phyloP scores from a whole-genome alignment of 371 early-diverging fungal species.

The Gilbertella persicaria region DNA sequence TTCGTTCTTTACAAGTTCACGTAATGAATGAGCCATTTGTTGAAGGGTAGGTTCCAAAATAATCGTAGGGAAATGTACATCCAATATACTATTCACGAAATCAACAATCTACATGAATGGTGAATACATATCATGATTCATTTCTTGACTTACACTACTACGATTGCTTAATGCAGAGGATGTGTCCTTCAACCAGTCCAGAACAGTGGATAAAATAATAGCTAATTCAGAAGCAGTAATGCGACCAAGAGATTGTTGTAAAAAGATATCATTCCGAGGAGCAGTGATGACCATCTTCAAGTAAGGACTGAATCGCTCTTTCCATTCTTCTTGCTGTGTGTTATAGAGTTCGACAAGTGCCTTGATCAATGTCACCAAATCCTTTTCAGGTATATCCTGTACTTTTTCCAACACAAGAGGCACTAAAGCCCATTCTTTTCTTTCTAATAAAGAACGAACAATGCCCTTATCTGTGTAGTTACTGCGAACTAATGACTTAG shows the following conservation, averaged over 20 bases:
- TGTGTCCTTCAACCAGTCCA: slow-evolving; percentile 41
- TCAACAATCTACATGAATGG: slow-evolving; percentile 45
- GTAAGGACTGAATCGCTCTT: slow-evolving; percentile 31
- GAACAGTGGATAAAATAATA: slow-evolving; percentile 42
- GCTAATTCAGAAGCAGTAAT: slow-evolving; percentile 52
- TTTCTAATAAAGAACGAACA: slow-evolving; percentile 48
- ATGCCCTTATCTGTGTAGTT: slow-evolving; percentile 54
- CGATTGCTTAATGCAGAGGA: slow-evolving; percentile 14
- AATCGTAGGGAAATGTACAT: slow-evolving; percentile 61
- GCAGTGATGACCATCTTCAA: slow-evolving; percentile 48
- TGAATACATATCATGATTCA: too few species aligned
- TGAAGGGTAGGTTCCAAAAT: slow-evolving; percentile 59
- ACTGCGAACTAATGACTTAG: slow-evolving; percentile 51
- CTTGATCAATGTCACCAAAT: slow-evolving; percentile 49
- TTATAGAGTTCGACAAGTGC: slow-evolving; percentile 20
- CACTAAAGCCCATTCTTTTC: slow-evolving; percentile 55
- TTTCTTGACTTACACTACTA: slow-evolving; percentile 15
- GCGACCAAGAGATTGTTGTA: slow-evolving; percentile 58
- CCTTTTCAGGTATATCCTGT: slow-evolving; percentile 62
- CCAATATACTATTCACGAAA: slow-evolving; percentile 53
- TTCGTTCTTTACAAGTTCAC: slow-evolving; percentile 41
- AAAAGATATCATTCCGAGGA: slow-evolving; percentile 62
- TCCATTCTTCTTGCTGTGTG: slow-evolving; percentile 17
- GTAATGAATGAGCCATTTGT: slow-evolving; percentile 38
- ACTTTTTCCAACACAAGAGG: slow-evolving; percentile 53